phyloP scores from a whole-genome alignment of 169 alveolate genomes.

The Plasmodium relictum region DNA sequence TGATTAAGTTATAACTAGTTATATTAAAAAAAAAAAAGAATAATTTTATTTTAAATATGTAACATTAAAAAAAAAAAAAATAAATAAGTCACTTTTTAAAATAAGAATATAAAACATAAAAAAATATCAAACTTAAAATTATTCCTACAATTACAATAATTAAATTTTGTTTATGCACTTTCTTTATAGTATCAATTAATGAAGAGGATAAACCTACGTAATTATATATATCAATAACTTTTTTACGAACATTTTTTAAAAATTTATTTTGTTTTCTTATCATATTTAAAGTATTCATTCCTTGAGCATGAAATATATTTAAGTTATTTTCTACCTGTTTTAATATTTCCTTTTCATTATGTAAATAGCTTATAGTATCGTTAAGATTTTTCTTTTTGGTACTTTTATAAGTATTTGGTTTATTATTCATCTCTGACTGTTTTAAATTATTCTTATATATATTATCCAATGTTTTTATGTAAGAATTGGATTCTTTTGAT shows the following conservation, averaged over 20 bases:
- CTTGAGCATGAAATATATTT: slow-evolving; percentile 59
- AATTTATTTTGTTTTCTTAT: slow-evolving; percentile 66
- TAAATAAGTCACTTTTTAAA: slow-evolving; percentile 7
- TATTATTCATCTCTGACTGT: slow-evolving; percentile 24
- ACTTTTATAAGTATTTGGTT: not conserved
- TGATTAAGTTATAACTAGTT: too few relatives aligned
- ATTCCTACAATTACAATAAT: slow-evolving; percentile 61
- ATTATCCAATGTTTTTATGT: slow-evolving; percentile 55
- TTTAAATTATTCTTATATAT: slow-evolving; percentile 44
- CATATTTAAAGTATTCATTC: slow-evolving; percentile 49
- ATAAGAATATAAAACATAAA: slow-evolving; percentile 33
- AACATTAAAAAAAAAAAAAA: too few relatives aligned
- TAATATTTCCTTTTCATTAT: slow-evolving; percentile 63
- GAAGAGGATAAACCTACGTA: slow-evolving; percentile 71
- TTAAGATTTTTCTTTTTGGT: not conserved
- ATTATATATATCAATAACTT: slow-evolving; percentile 65
- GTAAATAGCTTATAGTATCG: slow-evolving; percentile 37
- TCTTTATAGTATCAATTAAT: slow-evolving; percentile 31
- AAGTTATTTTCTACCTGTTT: slow-evolving; percentile 55
- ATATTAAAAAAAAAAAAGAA: too few relatives aligned
- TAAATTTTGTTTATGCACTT: slow-evolving; percentile 63
- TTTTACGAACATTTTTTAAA: slow-evolving; percentile 61
- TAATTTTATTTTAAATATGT: too few relatives aligned
- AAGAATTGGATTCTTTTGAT: slow-evolving; percentile 47
- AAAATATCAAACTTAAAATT: slow-evolving; percentile 21